Conservation (phyloP, 129 eudicot species). For the Tanacetum coccineum region DNA sequence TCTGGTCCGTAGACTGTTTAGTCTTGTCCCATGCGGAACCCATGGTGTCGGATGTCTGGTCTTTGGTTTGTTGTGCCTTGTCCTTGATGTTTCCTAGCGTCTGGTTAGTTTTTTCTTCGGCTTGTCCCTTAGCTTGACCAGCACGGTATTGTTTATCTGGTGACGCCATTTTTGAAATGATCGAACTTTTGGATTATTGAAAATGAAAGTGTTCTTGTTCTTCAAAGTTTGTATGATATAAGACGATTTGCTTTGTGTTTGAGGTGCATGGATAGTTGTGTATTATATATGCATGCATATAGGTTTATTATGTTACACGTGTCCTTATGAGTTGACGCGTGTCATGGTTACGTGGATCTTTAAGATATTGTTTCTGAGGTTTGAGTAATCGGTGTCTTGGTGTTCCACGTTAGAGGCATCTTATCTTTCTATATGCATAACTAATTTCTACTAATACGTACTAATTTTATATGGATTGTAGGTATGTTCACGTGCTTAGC, state of each 20-base stretch:
- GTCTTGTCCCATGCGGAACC: conserved; percentile 38
- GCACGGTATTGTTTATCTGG: conserved; percentile 40
- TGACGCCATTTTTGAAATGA: conserved; percentile 40
- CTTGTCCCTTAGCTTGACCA: conserved; percentile 64
- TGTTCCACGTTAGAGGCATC: neutral
- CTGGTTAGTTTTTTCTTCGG: conserved; percentile 50
- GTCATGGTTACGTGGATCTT: conserved; percentile 20
- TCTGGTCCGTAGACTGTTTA: conserved; percentile 42
- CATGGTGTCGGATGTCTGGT: conserved; percentile 37
- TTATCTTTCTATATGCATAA: neutral
- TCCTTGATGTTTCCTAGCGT: conserved; percentile 35
- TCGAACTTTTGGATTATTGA: neutral
- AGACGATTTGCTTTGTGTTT: conserved; percentile 2
- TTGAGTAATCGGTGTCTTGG: neutral
- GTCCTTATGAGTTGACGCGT: conserved; percentile 19
- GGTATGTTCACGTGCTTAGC: no score
- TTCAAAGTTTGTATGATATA: neutral
- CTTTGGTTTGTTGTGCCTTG: conserved; percentile 48
- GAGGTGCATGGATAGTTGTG: conserved; percentile 5
- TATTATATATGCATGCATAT: conserved; percentile 13
- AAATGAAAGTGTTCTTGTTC: neutral
- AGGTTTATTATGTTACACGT: conserved; percentile 22
- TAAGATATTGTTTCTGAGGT: neutral
- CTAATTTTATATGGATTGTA: no score
- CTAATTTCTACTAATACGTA: neutral